These are phyloP conservation scores for Russula sp. DNA, from an alignment of 768 basidiomycete genomes.

Conservation along the genomic window DNA sequence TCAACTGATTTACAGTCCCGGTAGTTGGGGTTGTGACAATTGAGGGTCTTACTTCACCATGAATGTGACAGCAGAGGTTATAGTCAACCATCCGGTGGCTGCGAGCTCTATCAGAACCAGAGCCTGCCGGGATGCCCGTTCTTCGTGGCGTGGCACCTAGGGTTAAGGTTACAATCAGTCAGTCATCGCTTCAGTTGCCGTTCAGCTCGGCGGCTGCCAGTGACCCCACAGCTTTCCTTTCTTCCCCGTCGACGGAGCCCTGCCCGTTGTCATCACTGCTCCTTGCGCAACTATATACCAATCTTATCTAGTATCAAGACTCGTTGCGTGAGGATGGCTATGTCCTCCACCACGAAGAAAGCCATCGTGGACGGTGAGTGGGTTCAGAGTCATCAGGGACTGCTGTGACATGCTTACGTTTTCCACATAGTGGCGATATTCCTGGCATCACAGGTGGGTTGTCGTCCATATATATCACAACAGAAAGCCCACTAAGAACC, in stretches of 20 bases:
- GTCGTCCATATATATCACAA: neutral
- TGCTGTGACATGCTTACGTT: neutral
- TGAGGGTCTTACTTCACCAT: too few species aligned
- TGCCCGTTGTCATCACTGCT: neutral
- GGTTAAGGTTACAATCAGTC: neutral
- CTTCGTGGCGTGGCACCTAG: neutral
- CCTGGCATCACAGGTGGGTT: slow-evolving; percentile 46
- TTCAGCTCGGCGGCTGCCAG: too few species aligned
- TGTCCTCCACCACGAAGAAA: slow-evolving; percentile 26
- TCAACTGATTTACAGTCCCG: too few species aligned
- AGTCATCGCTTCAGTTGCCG: neutral
- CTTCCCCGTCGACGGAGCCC: neutral
- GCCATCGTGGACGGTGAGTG: slow-evolving; percentile 29
- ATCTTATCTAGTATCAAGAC: neutral
- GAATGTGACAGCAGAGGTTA: too few species aligned
- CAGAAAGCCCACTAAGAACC: neutral
- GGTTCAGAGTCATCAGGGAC: neutral
- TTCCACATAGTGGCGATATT: slow-evolving; percentile 37
- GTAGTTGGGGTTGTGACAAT: too few species aligned
- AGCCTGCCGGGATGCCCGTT: too few species aligned
- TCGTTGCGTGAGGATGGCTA: slow-evolving; percentile 18
- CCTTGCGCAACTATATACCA: neutral
- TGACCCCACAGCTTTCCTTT: too few species aligned
- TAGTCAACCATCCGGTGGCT: too few species aligned
- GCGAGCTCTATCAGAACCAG: too few species aligned